These are phyloP conservation scores for Chaetomiaceae sp. DNA, from an alignment of 2,329 filamentous ascomycete genomes.

Conservation along the genomic window DNA sequence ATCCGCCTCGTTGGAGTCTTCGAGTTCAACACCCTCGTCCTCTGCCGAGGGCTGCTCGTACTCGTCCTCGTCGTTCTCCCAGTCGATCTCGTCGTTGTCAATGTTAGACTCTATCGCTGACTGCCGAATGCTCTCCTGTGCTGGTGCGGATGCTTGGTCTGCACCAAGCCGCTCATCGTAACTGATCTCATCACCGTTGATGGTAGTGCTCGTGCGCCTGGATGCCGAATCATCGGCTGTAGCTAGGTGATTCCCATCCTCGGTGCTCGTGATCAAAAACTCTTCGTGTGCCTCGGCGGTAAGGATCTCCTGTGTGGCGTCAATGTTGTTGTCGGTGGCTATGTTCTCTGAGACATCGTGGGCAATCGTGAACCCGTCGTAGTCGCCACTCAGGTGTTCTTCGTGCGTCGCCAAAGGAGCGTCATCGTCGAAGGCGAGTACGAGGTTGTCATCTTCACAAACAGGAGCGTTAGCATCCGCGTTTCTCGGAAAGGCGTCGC, in stretches of 20 bases:
- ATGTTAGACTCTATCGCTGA: neutral
- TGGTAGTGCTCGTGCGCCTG: slow-evolving; percentile 27
- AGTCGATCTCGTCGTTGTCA: slow-evolving; percentile 31
- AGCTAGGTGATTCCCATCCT: neutral
- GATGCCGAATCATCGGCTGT: slow-evolving; percentile 12
- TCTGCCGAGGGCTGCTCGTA: slow-evolving; percentile 14
- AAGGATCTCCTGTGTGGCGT: neutral
- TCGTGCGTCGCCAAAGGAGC: slow-evolving; percentile 14
- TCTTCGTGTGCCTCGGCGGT: neutral
- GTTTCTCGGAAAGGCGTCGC: slow-evolving; percentile 6
- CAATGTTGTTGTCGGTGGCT: neutral
- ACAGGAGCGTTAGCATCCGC: slow-evolving; percentile 19
- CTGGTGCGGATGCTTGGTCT: slow-evolving; percentile 23
- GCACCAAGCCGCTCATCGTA: slow-evolving; percentile 25
- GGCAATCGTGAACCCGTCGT: slow-evolving; percentile 6
- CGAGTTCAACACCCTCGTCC: slow-evolving; percentile 2
- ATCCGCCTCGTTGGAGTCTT: slow-evolving; percentile 15
- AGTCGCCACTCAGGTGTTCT: slow-evolving; percentile 14
- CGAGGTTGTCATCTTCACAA: slow-evolving; percentile 18
- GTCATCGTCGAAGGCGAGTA: slow-evolving; percentile 14
- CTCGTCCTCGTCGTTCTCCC: slow-evolving; percentile 33
- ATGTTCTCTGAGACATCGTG: neutral
- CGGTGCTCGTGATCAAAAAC: neutral
- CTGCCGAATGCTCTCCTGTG: slow-evolving; percentile 2
- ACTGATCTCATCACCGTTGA: slow-evolving; percentile 35